Evolutionary conservation across 768 basidiomycete species (phyloP), one percentile per base, ranked within the genome.

Genomic region (Suillus luteus): DNA sequence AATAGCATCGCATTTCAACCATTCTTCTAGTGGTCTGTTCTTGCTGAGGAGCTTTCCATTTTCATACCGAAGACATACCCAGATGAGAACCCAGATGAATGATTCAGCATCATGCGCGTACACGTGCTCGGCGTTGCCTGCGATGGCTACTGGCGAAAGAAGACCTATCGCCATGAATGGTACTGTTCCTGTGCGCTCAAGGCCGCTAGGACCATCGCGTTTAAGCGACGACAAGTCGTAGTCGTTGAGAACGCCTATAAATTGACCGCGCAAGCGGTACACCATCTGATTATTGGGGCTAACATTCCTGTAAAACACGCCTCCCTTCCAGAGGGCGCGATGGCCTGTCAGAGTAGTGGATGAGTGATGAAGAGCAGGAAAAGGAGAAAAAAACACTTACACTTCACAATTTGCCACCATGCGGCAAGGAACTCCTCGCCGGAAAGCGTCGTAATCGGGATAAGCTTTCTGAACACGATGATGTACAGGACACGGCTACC

Each of bases 181-280:
- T 35, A 55, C 55, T 27, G 66, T 65, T 8, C 66, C 66, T 11
- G 66, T 67, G 55, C 66, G 65, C 55, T 63, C 60, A 3, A 37
- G n/a, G 31, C 22, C 9, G 10, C n/a, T 33, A 11, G 37, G 35
- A 33, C 58, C 12, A 5, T 59, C 19, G 2, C 35, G 7, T 17
- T 22, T 31, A 33, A 19, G 40, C 44, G 19, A 57, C 7, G 40
- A 61, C 31, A 37, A 65, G 51, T 67, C 66, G 7, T 62, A 67
- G n/a, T 59, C 58, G 2, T 59, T 59, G 19, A 59, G 24, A 2
- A 59, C 38, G 5, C 38, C 38, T 15, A 43, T 33, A 7, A 24
- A 44, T 33, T 14, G 35, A 44, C 22, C 31, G n/a, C 12, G 6
- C 10, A 4, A 14, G 3, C 17, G 5, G 31, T 46, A 59, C 12